Conservation (phyloP, 169 alveolate species). For the Cryptosporidium tyzzeri region DNA sequence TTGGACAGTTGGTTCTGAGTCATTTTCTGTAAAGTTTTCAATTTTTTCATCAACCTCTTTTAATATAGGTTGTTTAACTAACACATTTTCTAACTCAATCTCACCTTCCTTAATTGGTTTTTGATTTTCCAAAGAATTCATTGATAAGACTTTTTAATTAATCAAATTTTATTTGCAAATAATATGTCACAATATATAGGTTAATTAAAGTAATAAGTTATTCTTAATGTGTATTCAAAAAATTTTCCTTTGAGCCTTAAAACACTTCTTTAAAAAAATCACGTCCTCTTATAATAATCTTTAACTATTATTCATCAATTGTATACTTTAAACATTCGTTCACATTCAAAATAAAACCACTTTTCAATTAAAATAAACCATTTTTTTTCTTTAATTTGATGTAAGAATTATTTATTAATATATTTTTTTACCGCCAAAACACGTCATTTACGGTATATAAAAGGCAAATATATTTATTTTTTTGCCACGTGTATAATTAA, state of each 20-base stretch:
- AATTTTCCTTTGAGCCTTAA: no score
- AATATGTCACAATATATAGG: neutral
- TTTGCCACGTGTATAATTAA: neutral
- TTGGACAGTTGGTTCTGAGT: neutral
- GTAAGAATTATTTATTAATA: neutral
- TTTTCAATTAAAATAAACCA: neutral
- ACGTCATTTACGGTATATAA: constrained; percentile 1
- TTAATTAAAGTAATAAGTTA: no score
- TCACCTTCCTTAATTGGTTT: neutral
- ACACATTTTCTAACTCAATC: neutral
- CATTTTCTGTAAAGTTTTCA: neutral
- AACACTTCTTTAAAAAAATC: no score
- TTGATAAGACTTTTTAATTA: neutral
- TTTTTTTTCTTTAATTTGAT: no score
- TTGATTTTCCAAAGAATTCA: neutral
- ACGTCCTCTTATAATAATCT: neutral
- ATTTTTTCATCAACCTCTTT: neutral
- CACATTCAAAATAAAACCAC: neutral
- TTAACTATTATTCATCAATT: neutral
- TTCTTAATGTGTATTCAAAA: no score
- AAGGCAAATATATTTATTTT: neutral
- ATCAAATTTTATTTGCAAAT: neutral
- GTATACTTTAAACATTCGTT: no score
- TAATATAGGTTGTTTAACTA: neutral
- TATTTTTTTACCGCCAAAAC: neutral